Evolutionary conservation across 2,329 filamentous ascomycete species (phyloP), one percentile per base, ranked within the genome.

Genomic region (Penicillium hordei): DNA sequence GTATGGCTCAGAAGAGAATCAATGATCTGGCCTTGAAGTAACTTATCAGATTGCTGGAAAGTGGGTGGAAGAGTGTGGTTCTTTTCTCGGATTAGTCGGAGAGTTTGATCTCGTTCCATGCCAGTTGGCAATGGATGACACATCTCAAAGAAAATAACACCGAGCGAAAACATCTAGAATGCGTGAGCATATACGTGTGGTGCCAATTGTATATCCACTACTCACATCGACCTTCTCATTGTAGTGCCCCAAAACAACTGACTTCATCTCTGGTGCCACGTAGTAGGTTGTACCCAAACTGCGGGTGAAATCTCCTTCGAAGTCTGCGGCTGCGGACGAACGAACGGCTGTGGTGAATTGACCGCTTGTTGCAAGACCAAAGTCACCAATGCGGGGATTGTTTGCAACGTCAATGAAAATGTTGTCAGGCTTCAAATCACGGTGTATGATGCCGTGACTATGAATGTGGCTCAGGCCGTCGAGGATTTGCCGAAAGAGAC

Each of bases 81-180:
- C 39, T 85, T 84, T 64, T 86, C 82, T 45, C 91, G 84, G 42
- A 97, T 81, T 54, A 83, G 79, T 52, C 88, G 83, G 29, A 97
- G 80, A 4, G 93, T 81, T 40, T 82, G 77, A 60, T 84, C 82
- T 40, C 86, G 79, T 68, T 89, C 86, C 83, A 87, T 88, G 2
- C 78, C 80, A 0, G 86, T 88, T 19, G 78, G 78, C 44, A 88
- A 75, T 4, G 82, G 77, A 63, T 85, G 81, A 69, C 90, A 95
- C 94, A 99, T 99, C 75, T 99, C 94, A 65, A 97, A 97, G 77
- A 99, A 96, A 57, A 99, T 97, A 62, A 99, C 90, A 0, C 94
- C 94, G 42, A 99, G 81, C 0, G 93, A 97, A 72, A 94, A 99
- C 93, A 99, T 97, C 83, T 73, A 52, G 9, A 43, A 17, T n/a